Percentiles rank a stretch among this genome's conserved stretches.
Conservation (phyloP, 768 basidiomycete genomes). For the Kwoniella dejecticola region DNA sequence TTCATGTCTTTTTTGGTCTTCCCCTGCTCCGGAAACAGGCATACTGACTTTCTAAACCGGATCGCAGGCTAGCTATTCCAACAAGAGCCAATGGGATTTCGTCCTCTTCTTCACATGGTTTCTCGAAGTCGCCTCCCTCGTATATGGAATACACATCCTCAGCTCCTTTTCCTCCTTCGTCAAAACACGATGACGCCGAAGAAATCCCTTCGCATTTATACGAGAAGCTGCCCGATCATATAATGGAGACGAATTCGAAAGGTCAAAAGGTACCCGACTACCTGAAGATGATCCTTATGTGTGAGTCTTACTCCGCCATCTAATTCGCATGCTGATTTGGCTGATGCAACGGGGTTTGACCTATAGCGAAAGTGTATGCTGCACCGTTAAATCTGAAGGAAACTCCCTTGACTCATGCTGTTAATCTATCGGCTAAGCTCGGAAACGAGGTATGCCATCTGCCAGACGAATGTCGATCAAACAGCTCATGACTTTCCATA, state of each 20-base stretch:
- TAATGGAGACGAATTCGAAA: constrained; percentile 24
- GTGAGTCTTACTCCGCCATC: constrained; percentile 28
- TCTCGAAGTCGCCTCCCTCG: constrained; percentile 25
- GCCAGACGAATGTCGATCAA: no score
- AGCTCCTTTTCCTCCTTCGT: constrained; percentile 47
- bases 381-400: constrained; percentile 54
- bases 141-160: constrained; percentile 55
- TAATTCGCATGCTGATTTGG: not conserved
- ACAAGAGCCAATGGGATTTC: constrained; percentile 18
- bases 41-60: not conserved
- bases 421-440: constrained; percentile 79
- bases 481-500: no score
- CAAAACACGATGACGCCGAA: constrained; percentile 42
- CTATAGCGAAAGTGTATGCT: constrained; percentile 54
- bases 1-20: not conserved
- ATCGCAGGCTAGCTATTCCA: constrained; percentile 12
- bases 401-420: constrained; percentile 84
- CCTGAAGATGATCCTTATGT: constrained; percentile 54
- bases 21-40: not conserved
- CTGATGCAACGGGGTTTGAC: not conserved
- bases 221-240: constrained; percentile 46
- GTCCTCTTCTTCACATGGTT: constrained; percentile 6
- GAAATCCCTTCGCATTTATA: constrained; percentile 56
- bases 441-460: constrained; percentile 83
- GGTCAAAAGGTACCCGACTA: constrained; percentile 49